Evolutionary conservation across 140 eudicot species (phyloP).

Genomic region (Ambrosia hybrid): DNA sequence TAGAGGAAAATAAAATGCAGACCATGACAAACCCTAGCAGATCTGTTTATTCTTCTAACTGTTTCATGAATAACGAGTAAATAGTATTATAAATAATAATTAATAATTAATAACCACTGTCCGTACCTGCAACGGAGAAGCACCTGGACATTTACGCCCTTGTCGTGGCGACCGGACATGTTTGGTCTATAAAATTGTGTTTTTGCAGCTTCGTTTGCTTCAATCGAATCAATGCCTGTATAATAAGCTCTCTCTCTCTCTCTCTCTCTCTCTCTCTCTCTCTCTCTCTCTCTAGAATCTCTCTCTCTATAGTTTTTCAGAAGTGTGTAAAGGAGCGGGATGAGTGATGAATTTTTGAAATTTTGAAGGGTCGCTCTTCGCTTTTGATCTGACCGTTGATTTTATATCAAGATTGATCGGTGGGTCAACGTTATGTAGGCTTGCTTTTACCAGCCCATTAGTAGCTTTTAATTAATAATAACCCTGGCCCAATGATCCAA

Average conservation of each 20-base stretch:
- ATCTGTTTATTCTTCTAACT: neutral
- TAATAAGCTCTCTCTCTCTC: neutral
- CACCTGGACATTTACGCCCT: conserved; percentile 93
- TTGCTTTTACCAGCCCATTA: neutral
- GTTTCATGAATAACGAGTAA: no score
- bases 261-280: neutral
- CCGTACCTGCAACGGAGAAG: conserved; percentile 90
- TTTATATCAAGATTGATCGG: neutral
- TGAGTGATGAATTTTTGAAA: conserved; percentile 25
- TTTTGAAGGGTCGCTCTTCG: conserved; percentile 36
- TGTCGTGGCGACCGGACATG: conserved; percentile 77
- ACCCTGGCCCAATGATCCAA: no score
- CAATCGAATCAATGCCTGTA: conserved; percentile 15
- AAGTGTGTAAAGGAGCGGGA: conserved; percentile 39
- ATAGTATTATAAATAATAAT: neutral
- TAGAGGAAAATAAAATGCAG: neutral
- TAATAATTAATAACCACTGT: neutral
- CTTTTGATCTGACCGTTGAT: conserved; percentile 26
- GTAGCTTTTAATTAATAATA: neutral
- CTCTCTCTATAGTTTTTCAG: neutral
- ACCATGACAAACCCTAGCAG: conserved; percentile 13
- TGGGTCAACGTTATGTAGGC: neutral
- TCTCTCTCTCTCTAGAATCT: neutral
- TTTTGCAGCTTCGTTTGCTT: conserved; percentile 3
- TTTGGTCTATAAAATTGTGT: neutral